Evolutionary conservation across 2,329 filamentous ascomycete genomes (phyloP), one percentile per base, ranked within the genome.

Genomic region (Neonectria faginata): DNA sequence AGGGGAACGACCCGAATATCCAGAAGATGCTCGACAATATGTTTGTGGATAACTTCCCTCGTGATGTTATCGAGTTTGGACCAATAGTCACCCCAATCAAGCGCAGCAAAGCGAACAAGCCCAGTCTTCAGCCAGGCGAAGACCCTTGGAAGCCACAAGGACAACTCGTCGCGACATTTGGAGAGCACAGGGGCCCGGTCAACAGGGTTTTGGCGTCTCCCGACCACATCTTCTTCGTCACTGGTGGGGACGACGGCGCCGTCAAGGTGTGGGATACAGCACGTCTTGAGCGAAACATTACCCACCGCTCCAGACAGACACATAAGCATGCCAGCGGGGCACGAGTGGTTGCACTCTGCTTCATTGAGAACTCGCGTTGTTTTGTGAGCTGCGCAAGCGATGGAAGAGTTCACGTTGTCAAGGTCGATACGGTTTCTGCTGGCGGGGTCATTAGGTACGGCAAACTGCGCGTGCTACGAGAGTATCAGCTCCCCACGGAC

Each of bases 191-290:
- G 29, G 93, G 89, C 0, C 88, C 92, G 8, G 88, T 98, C 68
- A 97, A 92, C 74, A 89, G 94, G 10, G 88, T 98, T 11, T 84
- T 92, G 2, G 88, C 93, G 8, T 91, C 96, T 2, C 93, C 95
- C 0, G 96, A 99, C 75, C 95, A 99, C 76, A 83, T 90, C 5
- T 99, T 99, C 80, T 99, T 99, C 78, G 86, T 97, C 61, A 98
- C 96, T 1, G 95, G 90, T 7, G 95, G 94, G 10, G 93, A 97
- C 73, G 96, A 99, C 78, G 93, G 96, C 3, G 89, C 88, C 7
- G 92, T 97, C 61, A 97, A 93, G 75, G 86, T 99, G 5, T 99
- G 96, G 96, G 96, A 99, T 79, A 91, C 93, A 27, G 90, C 89
- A 27, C 88, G 96, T 25, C 85, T 99, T 7, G 96, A 99, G 79